Evolutionary conservation across 2,329 filamentous ascomycete species (phyloP).

Genomic region (Aspergillus fumigatiaffinis): DNA sequence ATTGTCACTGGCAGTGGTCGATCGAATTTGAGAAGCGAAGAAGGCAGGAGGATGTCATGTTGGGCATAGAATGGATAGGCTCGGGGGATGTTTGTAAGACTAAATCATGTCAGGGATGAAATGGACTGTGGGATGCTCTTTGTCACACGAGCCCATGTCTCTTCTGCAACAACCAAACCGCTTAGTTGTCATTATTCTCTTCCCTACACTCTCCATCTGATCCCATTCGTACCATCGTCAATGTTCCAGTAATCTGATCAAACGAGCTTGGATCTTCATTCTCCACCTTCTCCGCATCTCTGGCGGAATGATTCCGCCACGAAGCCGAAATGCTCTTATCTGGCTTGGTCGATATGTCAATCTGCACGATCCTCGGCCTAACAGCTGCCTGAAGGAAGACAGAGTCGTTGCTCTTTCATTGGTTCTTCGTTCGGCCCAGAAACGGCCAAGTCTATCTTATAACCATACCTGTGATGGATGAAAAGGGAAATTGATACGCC

Average conservation of each 20-base stretch:
- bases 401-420: neutral
- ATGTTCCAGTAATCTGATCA: neutral
- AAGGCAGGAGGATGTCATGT: neutral
- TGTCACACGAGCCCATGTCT: neutral
- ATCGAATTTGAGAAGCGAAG: slow-evolving; percentile 4
- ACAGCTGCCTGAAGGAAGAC: neutral
- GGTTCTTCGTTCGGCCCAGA: neutral
- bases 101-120: neutral
- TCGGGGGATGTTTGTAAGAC: neutral
- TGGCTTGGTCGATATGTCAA: neutral
- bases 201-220: neutral
- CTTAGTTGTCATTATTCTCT: neutral
- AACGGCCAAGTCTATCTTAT: neutral
- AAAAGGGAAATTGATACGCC: neutral
- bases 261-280: neutral
- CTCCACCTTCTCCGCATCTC: neutral
- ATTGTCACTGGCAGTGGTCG: slow-evolving; percentile 1
- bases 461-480: neutral
- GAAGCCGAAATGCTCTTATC: neutral
- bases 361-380: no score
- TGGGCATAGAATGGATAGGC: neutral
- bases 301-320: neutral
- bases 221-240: neutral
- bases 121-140: neutral
- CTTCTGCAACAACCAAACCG: neutral